Base-by-base conservation (phyloP, 345 rosid species). In the Corymbia maculata region DNA sequence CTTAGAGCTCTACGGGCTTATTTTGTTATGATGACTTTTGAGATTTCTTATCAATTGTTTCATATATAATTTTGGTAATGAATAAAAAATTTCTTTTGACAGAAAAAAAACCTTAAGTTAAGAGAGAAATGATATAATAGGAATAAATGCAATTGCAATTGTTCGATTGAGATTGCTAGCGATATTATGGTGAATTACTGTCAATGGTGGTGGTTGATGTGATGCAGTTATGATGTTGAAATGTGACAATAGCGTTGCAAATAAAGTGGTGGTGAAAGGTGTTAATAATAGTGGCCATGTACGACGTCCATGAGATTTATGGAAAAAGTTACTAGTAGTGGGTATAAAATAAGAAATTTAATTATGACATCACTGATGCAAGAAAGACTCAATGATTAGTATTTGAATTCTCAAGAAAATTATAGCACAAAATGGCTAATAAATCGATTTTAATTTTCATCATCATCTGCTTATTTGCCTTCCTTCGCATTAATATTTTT, bases 391-490 rank as follows among this genome's bases (percentile, higher is more conserved):
- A 36, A 55, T 55, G 8, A 55, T 55, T 55, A 55, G 61, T 21
- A 55, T 55, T 55, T 55, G 9, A 19, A 55, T 55, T 21, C 22
- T 24, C 61, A 55, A 55, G 61, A 55, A 8, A 55, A 55, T 55
- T 55, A 55, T 55, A 55, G 61, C 21, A 55, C 12, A 21, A 55
- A 55, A 55, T 21, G 61, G 61, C 61, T 55, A 55, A n/a, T 64
- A n/a, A 28, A 64, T n/a, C 14, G 4, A 13, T 32, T 7, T n/a
- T n/a, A 13, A 17, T 89, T 85, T 32, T 79, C 89, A 36, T 86
- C 92, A 88, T 75, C 85, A 66, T 85, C 90, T 4, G 47, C 47
- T 70, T 36, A 45, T n/a, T 84, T 61, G 42, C 9, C 90, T 44
- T 86, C 86, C 36, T 88, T 26, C 2, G 52, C 64, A 17, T 47